A percentile compares a stretch with the other conserved stretches of the same genome.
Conservation (phyloP, 768 basidiomycete genomes). For the Lactifluus piperatus region DNA sequence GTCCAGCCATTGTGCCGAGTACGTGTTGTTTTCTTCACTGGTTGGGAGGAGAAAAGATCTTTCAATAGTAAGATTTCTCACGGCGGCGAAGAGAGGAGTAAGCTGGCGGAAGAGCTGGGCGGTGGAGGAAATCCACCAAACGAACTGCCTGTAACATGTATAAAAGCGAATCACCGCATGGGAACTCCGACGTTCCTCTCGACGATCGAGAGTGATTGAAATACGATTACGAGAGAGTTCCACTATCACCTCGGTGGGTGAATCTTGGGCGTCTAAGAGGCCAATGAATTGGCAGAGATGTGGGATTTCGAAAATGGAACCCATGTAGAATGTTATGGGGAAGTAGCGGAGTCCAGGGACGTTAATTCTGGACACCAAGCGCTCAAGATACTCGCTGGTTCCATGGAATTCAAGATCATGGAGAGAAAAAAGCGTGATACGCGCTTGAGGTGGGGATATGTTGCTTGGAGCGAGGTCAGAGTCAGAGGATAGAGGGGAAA, state of each 20-base stretch:
- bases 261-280: background rate
- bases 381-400: background rate
- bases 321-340: background rate
- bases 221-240: no score
- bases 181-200: no score
- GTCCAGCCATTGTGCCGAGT: background rate
- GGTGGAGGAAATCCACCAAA: no score
- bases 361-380: background rate
- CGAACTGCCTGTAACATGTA: no score
- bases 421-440: background rate
- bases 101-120: no score
- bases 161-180: no score
- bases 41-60: no score
- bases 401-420: background rate
- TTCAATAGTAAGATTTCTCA: no score
- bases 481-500: background rate
- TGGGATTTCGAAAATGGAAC: background rate
- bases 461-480: no score
- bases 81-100: no score
- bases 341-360: background rate
- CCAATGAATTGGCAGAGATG: background rate
- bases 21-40: no score
- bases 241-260: background rate
- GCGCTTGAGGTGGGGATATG: background rate
- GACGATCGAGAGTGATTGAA: no score